Evolutionary conservation across 1,139 yeast genomes (phyloP).

Genomic region (Candida gigantensis): DNA sequence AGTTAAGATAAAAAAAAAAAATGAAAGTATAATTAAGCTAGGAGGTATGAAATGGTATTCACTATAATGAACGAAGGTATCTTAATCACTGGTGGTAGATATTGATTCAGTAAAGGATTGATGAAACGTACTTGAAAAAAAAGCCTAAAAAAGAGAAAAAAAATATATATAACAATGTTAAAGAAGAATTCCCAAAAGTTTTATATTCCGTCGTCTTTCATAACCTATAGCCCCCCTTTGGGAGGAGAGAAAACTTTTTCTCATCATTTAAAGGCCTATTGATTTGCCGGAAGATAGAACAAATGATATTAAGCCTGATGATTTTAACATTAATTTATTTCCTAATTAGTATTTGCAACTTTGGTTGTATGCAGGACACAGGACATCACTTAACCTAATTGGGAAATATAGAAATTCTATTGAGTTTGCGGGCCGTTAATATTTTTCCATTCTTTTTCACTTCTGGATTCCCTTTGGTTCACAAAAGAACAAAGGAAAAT

Average conservation of each 20-base stretch:
- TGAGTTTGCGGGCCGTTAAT: too few species aligned
- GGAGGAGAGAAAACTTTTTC: too few species aligned
- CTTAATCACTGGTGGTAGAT: too few species aligned
- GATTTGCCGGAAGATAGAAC: too few species aligned
- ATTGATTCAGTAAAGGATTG: background rate
- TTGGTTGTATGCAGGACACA: slow-evolving; percentile 1
- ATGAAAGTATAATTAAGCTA: background rate
- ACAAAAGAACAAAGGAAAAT: too few species aligned
- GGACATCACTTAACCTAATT: background rate
- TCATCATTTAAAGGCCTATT: too few species aligned
- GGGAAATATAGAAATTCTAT: slow-evolving; percentile 2
- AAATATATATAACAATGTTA: background rate
- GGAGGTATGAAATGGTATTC: too few species aligned
- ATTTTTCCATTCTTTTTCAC: too few species aligned
- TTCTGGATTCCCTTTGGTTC: too few species aligned
- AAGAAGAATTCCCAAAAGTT: background rate
- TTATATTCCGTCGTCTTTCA: too few species aligned
- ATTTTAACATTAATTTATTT: background rate
- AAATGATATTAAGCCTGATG: background rate
- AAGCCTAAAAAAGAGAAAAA: background rate
- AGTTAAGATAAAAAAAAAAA: background rate
- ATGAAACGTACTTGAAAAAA: background rate
- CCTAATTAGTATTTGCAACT: slow-evolving; percentile 6
- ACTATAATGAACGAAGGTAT: background rate
- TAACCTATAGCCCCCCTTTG: too few species aligned